Percentiles rank a stretch among this genome's conserved stretches.
Conservation (phyloP, 345 rosid genomes). For the Eucalyptus pauciflora region DNA sequence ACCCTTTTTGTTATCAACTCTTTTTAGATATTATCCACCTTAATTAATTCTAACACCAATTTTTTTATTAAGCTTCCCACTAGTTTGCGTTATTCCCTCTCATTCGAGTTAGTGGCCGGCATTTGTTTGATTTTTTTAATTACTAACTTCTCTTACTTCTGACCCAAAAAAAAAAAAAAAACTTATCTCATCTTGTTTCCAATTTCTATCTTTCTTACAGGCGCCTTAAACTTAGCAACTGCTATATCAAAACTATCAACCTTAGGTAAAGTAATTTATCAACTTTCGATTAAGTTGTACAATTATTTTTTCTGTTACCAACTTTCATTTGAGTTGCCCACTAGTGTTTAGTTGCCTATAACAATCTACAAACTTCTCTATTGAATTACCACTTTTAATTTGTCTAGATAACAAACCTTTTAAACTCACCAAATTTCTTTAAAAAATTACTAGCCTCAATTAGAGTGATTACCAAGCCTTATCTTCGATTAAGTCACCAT, state of each 20-base stretch:
- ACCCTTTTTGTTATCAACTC: background rate
- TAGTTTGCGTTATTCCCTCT: background rate
- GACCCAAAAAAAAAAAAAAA: background rate
- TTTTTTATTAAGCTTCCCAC: background rate
- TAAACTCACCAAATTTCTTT: background rate
- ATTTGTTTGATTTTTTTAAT: background rate
- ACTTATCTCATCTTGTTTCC: background rate
- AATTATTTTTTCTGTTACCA: background rate
- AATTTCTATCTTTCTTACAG: background rate
- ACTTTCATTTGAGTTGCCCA: background rate
- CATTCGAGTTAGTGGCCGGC: background rate
- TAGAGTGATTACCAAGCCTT: background rate
- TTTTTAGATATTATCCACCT: background rate
- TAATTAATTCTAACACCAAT: background rate
- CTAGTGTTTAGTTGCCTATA: background rate
- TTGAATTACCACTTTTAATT: background rate
- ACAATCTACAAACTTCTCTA: background rate
- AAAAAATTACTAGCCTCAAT: background rate
- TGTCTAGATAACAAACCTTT: background rate
- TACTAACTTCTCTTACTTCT: background rate
- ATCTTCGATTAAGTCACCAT: background rate
- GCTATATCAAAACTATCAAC: background rate
- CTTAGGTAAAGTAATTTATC: background rate
- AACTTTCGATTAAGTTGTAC: background rate
- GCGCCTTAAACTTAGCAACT: background rate